Conservation (phyloP, 2,329 filamentous ascomycete genomes). For the Xylaria sp. region DNA sequence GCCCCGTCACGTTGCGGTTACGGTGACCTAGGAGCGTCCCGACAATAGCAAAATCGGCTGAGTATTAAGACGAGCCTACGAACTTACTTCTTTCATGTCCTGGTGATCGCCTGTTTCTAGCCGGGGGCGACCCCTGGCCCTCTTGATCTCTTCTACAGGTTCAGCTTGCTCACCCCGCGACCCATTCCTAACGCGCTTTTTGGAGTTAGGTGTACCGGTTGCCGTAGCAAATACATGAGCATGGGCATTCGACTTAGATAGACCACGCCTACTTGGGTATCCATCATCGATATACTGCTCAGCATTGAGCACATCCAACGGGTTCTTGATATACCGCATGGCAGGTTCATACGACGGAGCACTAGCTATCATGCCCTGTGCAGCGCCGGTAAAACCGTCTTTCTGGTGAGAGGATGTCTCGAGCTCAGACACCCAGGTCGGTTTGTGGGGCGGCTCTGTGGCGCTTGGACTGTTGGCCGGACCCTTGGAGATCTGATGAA, state of each 20-base stretch:
- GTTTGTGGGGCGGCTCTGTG: conserved; percentile 12
- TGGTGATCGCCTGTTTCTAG: conserved; percentile 78
- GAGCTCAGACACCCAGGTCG: conserved; percentile 1
- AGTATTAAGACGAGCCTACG: background rate
- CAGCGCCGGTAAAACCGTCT: background rate
- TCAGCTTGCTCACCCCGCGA: conserved; percentile 43
- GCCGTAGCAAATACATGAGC: conserved; percentile 26
- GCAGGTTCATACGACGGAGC: conserved; percentile 19
- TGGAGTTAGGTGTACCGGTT: conserved; percentile 27
- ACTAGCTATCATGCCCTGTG: conserved; percentile 9
- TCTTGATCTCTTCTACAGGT: conserved; percentile 58
- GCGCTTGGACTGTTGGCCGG: conserved; percentile 6
- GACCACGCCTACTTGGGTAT: conserved; percentile 27
- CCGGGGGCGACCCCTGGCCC: conserved; percentile 73
- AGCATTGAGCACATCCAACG: conserved; percentile 53
- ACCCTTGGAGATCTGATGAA: conserved; percentile 4
- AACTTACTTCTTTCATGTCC: conserved; percentile 62
- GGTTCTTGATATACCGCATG: conserved; percentile 43
- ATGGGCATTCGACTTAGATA: conserved; percentile 21
- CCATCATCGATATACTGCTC: conserved; percentile 50
- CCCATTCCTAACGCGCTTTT: conserved; percentile 44
- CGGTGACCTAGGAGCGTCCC: background rate
- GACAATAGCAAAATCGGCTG: conserved; percentile 9
- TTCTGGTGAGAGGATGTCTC: conserved; percentile 15
- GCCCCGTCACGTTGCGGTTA: background rate